Percentiles rank a stretch among this genome's conserved stretches.
Evolutionary conservation across 2,329 filamentous ascomycete species (phyloP).

Genomic region (Hymenoscyphus linearis): DNA sequence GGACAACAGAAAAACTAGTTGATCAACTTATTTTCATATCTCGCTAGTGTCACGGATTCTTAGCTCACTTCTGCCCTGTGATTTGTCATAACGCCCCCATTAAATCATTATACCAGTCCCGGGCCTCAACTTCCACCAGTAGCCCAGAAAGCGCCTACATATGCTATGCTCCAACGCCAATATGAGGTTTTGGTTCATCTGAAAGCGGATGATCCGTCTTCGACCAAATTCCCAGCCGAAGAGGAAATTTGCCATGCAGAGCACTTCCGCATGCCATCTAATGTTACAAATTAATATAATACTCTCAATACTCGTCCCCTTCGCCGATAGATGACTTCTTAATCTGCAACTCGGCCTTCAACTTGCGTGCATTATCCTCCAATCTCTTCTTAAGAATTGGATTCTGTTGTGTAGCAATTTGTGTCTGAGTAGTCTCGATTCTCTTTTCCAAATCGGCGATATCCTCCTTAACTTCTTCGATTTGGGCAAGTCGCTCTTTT

Average conservation of each 20-base stretch:
- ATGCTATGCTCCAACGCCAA: background rate
- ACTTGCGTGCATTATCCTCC: conserved; percentile 42
- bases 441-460: conserved; percentile 49
- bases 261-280: conserved; percentile 8
- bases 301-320: conserved; percentile 24
- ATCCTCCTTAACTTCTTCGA: conserved; percentile 44
- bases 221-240: background rate
- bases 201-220: background rate
- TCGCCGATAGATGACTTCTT: conserved; percentile 41
- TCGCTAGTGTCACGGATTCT: no score
- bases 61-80: background rate
- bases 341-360: conserved; percentile 48
- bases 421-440: conserved; percentile 38
- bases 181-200: background rate
- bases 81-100: background rate
- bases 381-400: conserved; percentile 44
- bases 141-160: background rate
- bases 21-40: background rate
- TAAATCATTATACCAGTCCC: background rate
- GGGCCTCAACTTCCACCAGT: background rate
- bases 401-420: conserved; percentile 41
- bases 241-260: background rate
- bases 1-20: background rate
- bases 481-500: conserved; percentile 41
- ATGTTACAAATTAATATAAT: background rate